Conservation (phyloP, 106 monocot species). For the Allium cepa region DNA sequence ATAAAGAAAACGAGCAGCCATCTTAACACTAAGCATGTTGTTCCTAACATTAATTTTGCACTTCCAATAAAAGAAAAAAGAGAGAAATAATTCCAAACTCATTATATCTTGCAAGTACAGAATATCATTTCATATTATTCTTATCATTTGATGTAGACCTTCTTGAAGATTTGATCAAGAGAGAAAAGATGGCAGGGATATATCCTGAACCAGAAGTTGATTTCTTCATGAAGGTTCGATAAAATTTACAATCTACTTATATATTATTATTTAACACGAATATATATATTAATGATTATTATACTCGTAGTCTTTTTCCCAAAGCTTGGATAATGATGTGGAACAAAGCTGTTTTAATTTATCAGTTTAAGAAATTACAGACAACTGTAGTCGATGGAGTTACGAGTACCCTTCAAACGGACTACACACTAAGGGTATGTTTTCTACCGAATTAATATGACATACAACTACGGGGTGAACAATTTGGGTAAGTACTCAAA, state of each 20-base stretch:
- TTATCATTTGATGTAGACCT: slow-evolving; percentile 29
- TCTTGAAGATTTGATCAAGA: slow-evolving; percentile 48
- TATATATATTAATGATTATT: neutral
- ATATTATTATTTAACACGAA: neutral
- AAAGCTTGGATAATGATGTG: neutral
- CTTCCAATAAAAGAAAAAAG: too few species aligned
- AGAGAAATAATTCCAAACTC: too few species aligned
- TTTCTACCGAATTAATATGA: neutral
- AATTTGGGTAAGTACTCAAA: too few species aligned
- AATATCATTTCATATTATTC: too few species aligned
- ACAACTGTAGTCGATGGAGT: slow-evolving; percentile 51
- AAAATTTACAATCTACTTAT: neutral
- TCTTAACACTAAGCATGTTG: too few species aligned
- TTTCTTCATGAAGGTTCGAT: slow-evolving; percentile 76
- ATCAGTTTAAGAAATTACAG: slow-evolving; percentile 7
- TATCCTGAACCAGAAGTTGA: slow-evolving; percentile 72
- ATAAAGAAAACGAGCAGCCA: too few species aligned
- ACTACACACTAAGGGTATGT: slow-evolving; percentile 46
- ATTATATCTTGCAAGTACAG: too few species aligned
- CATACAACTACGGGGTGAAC: neutral
- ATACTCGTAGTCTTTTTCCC: neutral
- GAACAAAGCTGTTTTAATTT: too few species aligned
- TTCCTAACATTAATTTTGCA: too few species aligned
- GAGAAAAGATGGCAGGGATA: slow-evolving; percentile 69
- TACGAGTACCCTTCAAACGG: slow-evolving; percentile 43